A percentile compares a stretch with the other conserved stretches of the same genome.
These are phyloP conservation scores for Euphorbia peplus DNA, from an alignment of 345 rosid genomes.

Conservation along the genomic window DNA sequence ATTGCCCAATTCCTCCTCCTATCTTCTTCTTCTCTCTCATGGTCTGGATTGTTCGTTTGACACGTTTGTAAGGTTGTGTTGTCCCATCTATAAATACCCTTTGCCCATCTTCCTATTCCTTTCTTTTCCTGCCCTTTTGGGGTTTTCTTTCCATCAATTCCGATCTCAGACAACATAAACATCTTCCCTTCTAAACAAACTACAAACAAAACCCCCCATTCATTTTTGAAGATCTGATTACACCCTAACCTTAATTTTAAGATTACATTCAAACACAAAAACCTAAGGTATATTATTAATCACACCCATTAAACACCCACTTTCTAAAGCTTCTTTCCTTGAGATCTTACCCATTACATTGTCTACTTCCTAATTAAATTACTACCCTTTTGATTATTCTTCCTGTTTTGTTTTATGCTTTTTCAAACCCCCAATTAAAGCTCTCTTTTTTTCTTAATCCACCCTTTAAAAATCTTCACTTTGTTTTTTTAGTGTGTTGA, in stretches of 20 bases:
- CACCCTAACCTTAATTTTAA: not conserved
- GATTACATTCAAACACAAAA: not conserved
- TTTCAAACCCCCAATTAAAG: not conserved
- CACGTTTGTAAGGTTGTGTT: constrained; percentile 20
- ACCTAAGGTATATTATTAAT: constrained; percentile 17
- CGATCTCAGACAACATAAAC: not conserved
- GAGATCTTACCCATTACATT: constrained; percentile 22
- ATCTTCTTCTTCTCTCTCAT: too few relatives aligned
- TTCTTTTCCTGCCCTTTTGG: constrained; percentile 18
- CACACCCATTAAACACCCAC: constrained; percentile 6
- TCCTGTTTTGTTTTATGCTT: not conserved
- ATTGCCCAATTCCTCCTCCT: not conserved
- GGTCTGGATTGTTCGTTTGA: constrained; percentile 24
- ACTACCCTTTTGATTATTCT: constrained; percentile 20
- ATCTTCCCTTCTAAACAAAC: not conserved
- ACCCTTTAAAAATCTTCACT: not conserved
- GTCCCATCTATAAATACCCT: constrained; percentile 26
- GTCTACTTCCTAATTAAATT: constrained; percentile 13
- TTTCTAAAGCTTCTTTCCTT: constrained; percentile 3
- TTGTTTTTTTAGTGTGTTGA: not conserved
- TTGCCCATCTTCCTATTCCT: not conserved
- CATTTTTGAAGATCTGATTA: constrained; percentile 11
- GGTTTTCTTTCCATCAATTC: constrained; percentile 4
- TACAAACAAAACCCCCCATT: constrained; percentile 3
- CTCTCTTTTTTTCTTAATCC: not conserved